phyloP scores from a whole-genome alignment of 225 moss, liverwort and hornwort species.

The Neckera pumila region DNA sequence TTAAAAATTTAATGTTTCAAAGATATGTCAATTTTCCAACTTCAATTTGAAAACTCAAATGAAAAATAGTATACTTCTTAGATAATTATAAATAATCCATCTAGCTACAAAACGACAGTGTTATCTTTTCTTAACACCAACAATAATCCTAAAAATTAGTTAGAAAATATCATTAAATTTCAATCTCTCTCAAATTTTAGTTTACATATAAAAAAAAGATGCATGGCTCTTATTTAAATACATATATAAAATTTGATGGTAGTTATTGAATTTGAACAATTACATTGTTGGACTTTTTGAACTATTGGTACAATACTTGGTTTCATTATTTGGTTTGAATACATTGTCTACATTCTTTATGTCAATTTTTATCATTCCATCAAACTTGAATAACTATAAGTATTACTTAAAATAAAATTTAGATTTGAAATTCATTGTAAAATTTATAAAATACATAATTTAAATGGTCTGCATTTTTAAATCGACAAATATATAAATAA shows the following conservation, averaged over 20 bases:
- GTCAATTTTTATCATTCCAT: too few species aligned
- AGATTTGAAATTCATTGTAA: not conserved
- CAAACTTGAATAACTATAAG: not conserved
- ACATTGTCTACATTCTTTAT: too few species aligned
- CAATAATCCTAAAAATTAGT: not conserved
- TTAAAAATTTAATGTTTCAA: not conserved
- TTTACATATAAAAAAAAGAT: not conserved
- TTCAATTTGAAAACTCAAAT: not conserved
- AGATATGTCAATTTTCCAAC: not conserved
- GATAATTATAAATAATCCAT: not conserved
- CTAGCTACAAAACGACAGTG: not conserved
- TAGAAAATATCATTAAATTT: not conserved
- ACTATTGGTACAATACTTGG: accelerated
- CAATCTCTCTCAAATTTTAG: too few species aligned
- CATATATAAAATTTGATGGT: not conserved
- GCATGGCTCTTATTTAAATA: not conserved
- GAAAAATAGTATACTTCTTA: too few species aligned
- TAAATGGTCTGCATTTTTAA: too few species aligned
- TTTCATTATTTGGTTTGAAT: not conserved
- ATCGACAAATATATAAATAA: not conserved
- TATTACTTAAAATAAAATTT: too few species aligned
- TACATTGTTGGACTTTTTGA: not conserved
- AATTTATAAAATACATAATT: not conserved
- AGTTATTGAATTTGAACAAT: not conserved
- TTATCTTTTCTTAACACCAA: not conserved